These are phyloP conservation scores for Venturia oleaginea DNA, from an alignment of 2,329 filamentous ascomycete genomes.

Conservation along the genomic window DNA sequence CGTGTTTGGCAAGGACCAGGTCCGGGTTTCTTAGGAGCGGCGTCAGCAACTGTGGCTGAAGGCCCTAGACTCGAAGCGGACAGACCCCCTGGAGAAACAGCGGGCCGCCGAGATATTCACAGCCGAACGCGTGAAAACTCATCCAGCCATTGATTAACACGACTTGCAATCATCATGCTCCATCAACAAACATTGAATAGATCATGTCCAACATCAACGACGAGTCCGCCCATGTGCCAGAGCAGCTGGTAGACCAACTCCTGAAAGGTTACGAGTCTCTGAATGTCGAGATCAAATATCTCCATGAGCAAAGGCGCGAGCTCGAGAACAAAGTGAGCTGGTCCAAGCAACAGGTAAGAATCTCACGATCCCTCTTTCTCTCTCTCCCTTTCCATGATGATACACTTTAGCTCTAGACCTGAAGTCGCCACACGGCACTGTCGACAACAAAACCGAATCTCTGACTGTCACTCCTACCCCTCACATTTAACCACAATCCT, in stretches of 20 bases:
- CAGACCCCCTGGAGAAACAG: neutral
- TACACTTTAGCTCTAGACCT: slow-evolving; percentile 44
- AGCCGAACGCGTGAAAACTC: neutral
- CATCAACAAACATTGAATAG: neutral
- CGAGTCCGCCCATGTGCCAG: slow-evolving; percentile 7
- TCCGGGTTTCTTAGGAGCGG: neutral
- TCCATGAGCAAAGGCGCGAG: slow-evolving; percentile 34
- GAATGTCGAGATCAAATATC: slow-evolving; percentile 37
- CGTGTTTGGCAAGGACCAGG: neutral
- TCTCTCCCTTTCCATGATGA: slow-evolving; percentile 31
- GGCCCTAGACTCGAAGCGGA: neutral
- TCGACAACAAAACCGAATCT: slow-evolving; percentile 29
- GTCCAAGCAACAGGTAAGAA: slow-evolving; percentile 40
- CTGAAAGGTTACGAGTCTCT: slow-evolving; percentile 39
- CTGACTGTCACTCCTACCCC: slow-evolving; percentile 23
- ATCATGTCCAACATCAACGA: slow-evolving; percentile 9
- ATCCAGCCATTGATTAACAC: neutral
- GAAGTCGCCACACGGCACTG: slow-evolving; percentile 37
- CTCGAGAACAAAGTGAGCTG: slow-evolving; percentile 39
- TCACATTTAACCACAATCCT: neutral
- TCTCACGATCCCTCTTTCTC: neutral
- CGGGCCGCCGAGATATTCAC: neutral
- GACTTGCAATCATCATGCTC: neutral
- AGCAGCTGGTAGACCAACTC: slow-evolving; percentile 32
- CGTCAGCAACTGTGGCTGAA: neutral